phyloP scores from a whole-genome alignment of 345 rosid species.

The Pelargonium nanum region DNA sequence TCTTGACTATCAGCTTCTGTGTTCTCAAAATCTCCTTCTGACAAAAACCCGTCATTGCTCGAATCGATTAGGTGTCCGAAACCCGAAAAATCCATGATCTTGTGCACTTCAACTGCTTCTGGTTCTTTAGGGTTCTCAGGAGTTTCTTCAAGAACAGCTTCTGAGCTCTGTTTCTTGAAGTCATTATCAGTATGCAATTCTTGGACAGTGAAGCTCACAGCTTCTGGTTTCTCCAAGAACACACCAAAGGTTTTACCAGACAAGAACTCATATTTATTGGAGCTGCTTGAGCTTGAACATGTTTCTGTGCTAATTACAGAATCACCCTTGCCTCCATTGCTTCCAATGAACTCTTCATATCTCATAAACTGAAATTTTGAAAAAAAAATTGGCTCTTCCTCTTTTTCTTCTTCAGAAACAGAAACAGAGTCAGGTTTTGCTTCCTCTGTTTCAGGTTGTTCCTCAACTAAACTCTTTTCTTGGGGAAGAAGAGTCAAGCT shows the following conservation, averaged over 20 bases:
- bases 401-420: slow-evolving; percentile 13
- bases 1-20: neutral
- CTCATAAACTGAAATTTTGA: slow-evolving; percentile 70
- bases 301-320: slow-evolving; percentile 8
- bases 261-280: neutral
- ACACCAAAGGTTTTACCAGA: neutral
- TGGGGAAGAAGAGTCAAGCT: no score
- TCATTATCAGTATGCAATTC: slow-evolving; percentile 16
- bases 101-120: neutral
- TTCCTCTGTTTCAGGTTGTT: no score
- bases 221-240: slow-evolving; percentile 13
- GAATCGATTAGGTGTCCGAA: slow-evolving; percentile 32
- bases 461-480: no score
- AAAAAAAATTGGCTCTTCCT: slow-evolving; percentile 31
- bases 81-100: slow-evolving; percentile 8
- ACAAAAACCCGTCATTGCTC: slow-evolving; percentile 37
- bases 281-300: no score
- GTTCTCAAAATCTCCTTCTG: slow-evolving; percentile 44
- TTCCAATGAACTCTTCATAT: slow-evolving; percentile 31
- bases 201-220: slow-evolving; percentile 33
- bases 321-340: slow-evolving; percentile 10
- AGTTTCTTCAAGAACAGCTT: slow-evolving; percentile 13
- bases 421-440: neutral
- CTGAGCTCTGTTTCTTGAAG: slow-evolving; percentile 5
- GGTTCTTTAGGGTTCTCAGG: neutral